Evolutionary conservation across 768 basidiomycete species (phyloP).

Genomic region (Trametes coccinea): DNA sequence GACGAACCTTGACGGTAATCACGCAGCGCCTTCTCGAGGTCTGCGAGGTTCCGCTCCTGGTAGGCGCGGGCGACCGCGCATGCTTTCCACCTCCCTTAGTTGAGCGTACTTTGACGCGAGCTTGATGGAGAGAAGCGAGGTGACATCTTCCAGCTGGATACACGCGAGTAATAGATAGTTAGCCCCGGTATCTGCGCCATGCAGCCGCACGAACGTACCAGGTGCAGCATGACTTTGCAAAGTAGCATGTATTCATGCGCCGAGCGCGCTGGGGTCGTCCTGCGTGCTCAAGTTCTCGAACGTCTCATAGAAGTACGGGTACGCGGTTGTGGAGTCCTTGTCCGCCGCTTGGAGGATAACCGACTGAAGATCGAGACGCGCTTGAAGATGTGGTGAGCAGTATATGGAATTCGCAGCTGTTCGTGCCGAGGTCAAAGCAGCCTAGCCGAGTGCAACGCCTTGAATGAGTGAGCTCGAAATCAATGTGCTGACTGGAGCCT

Average conservation of each 20-base stretch:
- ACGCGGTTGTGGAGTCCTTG: constrained; percentile 95
- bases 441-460: constrained; percentile 41
- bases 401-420: constrained; percentile 97
- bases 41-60: constrained; percentile 82
- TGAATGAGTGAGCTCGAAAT: neutral
- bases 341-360: constrained; percentile 94
- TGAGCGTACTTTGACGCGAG: constrained; percentile 86
- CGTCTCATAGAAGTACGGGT: constrained; percentile 96
- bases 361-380: constrained; percentile 63
- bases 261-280: constrained; percentile 65
- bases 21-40: constrained; percentile 85
- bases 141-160: constrained; percentile 87
- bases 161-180: no score
- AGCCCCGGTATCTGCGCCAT: neutral
- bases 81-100: constrained; percentile 87
- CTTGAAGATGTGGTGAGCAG: constrained; percentile 73
- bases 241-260: constrained; percentile 95
- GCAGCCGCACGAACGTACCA: neutral
- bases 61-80: constrained; percentile 97
- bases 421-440: constrained; percentile 84
- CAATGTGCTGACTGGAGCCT: constrained; percentile 5
- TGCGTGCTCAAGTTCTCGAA: constrained; percentile 87
- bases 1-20: constrained; percentile 78
- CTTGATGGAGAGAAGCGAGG: constrained; percentile 82
- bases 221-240: constrained; percentile 58